phyloP scores from a whole-genome alignment of 2,329 filamentous ascomycete species.

The Penicillium capsulatum region DNA sequence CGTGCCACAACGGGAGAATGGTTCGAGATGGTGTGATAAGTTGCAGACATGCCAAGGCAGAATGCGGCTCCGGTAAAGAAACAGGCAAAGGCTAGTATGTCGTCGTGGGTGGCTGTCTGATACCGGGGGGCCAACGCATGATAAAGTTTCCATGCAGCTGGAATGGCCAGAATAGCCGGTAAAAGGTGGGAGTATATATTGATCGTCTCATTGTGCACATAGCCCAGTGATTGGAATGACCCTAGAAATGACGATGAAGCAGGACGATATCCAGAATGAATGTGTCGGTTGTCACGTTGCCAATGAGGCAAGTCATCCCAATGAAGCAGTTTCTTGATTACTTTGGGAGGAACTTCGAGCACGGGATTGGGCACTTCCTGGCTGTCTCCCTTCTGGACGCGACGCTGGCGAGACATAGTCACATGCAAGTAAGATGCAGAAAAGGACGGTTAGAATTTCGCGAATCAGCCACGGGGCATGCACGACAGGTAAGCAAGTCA shows the following conservation, averaged over 20 bases:
- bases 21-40: slow-evolving; percentile 79
- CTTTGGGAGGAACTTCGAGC: slow-evolving; percentile 25
- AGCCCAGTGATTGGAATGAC: slow-evolving; percentile 56
- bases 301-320: slow-evolving; percentile 53
- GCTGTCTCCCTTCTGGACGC: slow-evolving; percentile 19
- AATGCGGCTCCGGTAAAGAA: slow-evolving; percentile 72
- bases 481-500: slow-evolving; percentile 12
- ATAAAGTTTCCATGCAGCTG: slow-evolving; percentile 53
- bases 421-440: slow-evolving; percentile 23
- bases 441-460: slow-evolving; percentile 11
- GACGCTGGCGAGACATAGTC: slow-evolving; percentile 34
- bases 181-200: slow-evolving; percentile 70
- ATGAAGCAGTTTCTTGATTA: slow-evolving; percentile 40
- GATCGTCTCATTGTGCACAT: slow-evolving; percentile 65
- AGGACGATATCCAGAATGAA: slow-evolving; percentile 62
- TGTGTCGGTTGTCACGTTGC: slow-evolving; percentile 65
- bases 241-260: slow-evolving; percentile 57
- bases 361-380: slow-evolving; percentile 26
- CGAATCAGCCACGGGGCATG: slow-evolving; percentile 11
- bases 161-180: slow-evolving; percentile 59
- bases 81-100: slow-evolving; percentile 69
- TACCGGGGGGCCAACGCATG: slow-evolving; percentile 61
- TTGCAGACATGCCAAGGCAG: slow-evolving; percentile 76
- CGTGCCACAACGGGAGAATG: slow-evolving; percentile 73
- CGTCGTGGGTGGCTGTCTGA: slow-evolving; percentile 55